Evolutionary conservation across 345 rosid species (phyloP), one percentile per base, ranked within the genome.

Genomic region (Noccaea caerulescens): DNA sequence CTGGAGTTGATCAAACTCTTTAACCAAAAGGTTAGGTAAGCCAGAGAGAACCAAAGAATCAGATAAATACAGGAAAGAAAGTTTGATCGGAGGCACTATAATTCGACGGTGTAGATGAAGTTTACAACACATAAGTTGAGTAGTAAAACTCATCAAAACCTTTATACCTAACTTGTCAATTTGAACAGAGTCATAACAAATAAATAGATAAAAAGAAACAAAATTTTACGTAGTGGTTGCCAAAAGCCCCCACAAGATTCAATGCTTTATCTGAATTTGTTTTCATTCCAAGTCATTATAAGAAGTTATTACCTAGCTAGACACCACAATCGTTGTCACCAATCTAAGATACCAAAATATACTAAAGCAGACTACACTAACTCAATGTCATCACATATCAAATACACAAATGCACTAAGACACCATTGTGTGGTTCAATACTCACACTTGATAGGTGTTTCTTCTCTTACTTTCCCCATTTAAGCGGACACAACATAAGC

Each of bases 81-180:
- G 56, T 45, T 34, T 36, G 69, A 16, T 57, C 37, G 10, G 38
- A 45, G 53, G 36, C 41, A 62, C 25, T 13, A 45, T 14, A 52
- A 61, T 61, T 61, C 51, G 34, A 43, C 47, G 23, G 25, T 4
- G 49, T 27, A 8, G 9, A 41, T 37, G 32, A 36, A 57, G 27
- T 58, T 23, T 33, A 10, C 58, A 58, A 58, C 58, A 58, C 9
- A 11, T 41, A 71, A 32, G 61, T 32, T 16, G 25, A 61, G 46
- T 11, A 18, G 46, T 11, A 18, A 61, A 41, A 71, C 27, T 33
- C 2, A 30, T 36, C 43, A 36, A 51, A 44, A 39, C 12, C 57
- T 65, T 57, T 72, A 56, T 6, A 47, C 71, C 76, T 45, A 63
- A 64, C 70, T 10, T 57, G 70, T 30, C 44, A 38, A 64, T 56